Evolutionary conservation across 139 green algal genomes (phyloP), one percentile per base, ranked within the genome.

Genomic region (Coelastrella sp.): DNA sequence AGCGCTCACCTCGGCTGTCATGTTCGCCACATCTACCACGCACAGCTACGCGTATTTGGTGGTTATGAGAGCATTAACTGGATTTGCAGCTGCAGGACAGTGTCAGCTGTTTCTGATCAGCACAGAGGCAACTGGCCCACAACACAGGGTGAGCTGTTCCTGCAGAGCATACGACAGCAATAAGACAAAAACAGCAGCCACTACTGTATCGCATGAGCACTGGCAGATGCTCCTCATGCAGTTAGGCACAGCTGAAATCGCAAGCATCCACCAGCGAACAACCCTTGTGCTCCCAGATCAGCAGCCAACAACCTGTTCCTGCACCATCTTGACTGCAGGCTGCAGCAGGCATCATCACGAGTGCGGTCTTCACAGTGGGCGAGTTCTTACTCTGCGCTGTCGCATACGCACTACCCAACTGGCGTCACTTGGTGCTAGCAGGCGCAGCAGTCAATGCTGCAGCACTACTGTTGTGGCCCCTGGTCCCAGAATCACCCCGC

Each of bases 11-110:
- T 54, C 68, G 57, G 83, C 66, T 22, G 2, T 73, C 4, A 68
- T 71, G 47, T 57, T 81, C 19, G 56, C 71, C 4, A 89, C 65
- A 54, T 5, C 17, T 22, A 68, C 83, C 20, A 56, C 60, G 16
- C 83, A 47, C 19, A 57, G 20, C 32, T 88, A 88, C 68, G 58
- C 32, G 5, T n/a, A 57, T 4, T 68, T 73, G n/a, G 83, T 20
- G n/a, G 20, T 58, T 0, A 58, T 65, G n/a, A 71, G 83, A 47
- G 83, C 83, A 10, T n/a, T 89, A 56, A 80, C 83, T 3, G 83
- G 83, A 0, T 59, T 17, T n/a, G 83, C 19, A n/a, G 65, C 68
- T 32, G 83, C 83, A 80, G 83, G 83, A 7, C 83, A 88, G 68
- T 47, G 19, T 4, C 80, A 86, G 17, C 65, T 86, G 14, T 86